These are phyloP conservation scores for Symmetrospora coprosmae DNA, from an alignment of 768 basidiomycete species.

Conservation along the genomic window DNA sequence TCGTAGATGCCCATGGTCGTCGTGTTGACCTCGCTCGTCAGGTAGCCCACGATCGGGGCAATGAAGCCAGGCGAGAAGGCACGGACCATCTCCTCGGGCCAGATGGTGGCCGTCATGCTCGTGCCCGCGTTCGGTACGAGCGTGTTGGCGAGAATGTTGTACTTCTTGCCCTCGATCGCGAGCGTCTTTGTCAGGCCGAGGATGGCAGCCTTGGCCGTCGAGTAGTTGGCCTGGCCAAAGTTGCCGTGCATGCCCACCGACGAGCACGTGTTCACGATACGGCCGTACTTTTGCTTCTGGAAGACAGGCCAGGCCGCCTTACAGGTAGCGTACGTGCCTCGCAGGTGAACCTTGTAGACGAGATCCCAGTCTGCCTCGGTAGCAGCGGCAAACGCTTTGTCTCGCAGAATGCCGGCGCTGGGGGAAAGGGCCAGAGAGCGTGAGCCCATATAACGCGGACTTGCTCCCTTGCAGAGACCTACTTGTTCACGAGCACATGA, in stretches of 20 bases:
- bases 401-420: constrained; percentile 85
- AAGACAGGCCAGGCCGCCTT: constrained; percentile 95
- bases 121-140: constrained; percentile 32
- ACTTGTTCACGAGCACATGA: constrained; percentile 77
- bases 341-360: constrained; percentile 71
- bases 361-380: constrained; percentile 85
- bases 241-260: constrained; percentile 60
- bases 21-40: constrained; percentile 61
- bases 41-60: constrained; percentile 80
- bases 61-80: constrained; percentile 65
- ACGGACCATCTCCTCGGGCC: constrained; percentile 35
- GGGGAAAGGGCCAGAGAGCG: constrained; percentile 14
- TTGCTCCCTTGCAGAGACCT: constrained; percentile 49
- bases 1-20: constrained; percentile 68
- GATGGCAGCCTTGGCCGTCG: constrained; percentile 51
- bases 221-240: constrained; percentile 72
- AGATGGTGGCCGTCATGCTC: constrained; percentile 26
- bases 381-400: constrained; percentile 83
- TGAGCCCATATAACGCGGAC: background rate
- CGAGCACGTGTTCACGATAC: constrained; percentile 86
- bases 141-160: constrained; percentile 70
- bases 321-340: constrained; percentile 68
- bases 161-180: constrained; percentile 78
- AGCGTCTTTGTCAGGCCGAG: constrained; percentile 79
- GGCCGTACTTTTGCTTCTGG: constrained; percentile 88